Percentiles rank a stretch among this genome's conserved stretches.
phyloP scores from a whole-genome alignment of 306 rosid genomes.

The Vicia faba region DNA sequence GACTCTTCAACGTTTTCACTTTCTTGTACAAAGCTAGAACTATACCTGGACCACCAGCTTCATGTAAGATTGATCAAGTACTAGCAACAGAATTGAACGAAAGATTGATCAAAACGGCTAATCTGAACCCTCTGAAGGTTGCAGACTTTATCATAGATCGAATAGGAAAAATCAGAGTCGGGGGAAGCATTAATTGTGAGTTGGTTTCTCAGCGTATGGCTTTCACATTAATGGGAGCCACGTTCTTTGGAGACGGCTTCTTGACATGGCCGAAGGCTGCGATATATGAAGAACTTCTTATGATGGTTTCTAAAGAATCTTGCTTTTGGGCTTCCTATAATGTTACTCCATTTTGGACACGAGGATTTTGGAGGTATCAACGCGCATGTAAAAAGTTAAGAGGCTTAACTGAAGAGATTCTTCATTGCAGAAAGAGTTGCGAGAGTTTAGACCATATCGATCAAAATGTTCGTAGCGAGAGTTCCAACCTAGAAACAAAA shows the following conservation, averaged over 20 bases:
- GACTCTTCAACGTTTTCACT: conserved; percentile 40
- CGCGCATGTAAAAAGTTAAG: conserved; percentile 62
- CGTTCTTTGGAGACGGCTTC: conserved; percentile 77
- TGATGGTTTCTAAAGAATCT: conserved; percentile 78
- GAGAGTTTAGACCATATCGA: conserved; percentile 41
- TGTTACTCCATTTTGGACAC: conserved; percentile 75
- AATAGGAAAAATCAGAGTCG: conserved; percentile 44
- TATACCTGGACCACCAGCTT: conserved; percentile 67
- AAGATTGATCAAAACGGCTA: conserved; percentile 48
- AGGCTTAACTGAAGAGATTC: conserved; percentile 71
- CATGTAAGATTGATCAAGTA: conserved; percentile 50
- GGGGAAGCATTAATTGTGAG: conserved; percentile 53
- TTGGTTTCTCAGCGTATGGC: conserved; percentile 79
- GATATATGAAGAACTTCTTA: conserved; percentile 75
- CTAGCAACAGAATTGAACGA: no score
- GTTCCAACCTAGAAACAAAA: conserved; percentile 39
- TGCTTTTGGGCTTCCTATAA: conserved; percentile 74
- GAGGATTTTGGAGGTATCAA: conserved; percentile 78
- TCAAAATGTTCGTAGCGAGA: conserved; percentile 38
- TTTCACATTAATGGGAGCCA: conserved; percentile 71
- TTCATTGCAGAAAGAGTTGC: conserved; percentile 56
- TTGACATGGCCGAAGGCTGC: conserved; percentile 73
- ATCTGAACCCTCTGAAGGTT: conserved; percentile 48
- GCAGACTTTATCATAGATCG: conserved; percentile 56
- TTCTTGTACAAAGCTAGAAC: conserved; percentile 52